Base-by-base conservation (phyloP, 2,329 filamentous ascomycete genomes). In the Aspergillus tubingensis region DNA sequence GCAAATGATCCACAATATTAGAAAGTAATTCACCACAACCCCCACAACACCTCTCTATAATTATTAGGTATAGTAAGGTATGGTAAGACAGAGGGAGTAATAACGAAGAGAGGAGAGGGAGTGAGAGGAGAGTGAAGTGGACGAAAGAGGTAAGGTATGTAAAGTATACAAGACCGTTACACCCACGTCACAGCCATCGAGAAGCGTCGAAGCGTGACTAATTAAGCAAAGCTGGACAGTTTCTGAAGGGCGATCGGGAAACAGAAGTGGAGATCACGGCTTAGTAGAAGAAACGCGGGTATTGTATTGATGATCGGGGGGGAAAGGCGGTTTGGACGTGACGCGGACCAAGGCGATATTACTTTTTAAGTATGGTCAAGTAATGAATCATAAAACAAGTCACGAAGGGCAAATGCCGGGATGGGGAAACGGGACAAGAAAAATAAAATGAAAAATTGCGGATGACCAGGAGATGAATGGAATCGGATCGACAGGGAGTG, bases 181-280 rank as follows among this genome's bases (percentile, higher is more conserved):
- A 61, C 63, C 54, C 60, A 54, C 57, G 60, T 62, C 64, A 62
- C 64, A 67, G 67, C 67, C 65, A 68, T 68, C 50, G 58, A 65
- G 47, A 32, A 41, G 55, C 36, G 56, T 49, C 17, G 50, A 50
- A 11, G 21, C 6, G 41, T n/a, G 52, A 54, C 38, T 21, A 30
- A 43, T 11, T 54, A 51, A 39, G 17, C 52, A 54, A 19, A 27
- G 32, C 38, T 30, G 23, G 51, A 44, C 50, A 55, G 44, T 51
- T 36, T 58, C 57, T 58, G 41, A 44, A 57, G 38, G 39, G 47
- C 36, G 38, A 55, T 58, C 50, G 49, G 55, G 23, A 58, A 41
- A 36, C 32, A 51, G 49, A 56, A 59, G 48, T 57, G 57, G 54
- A 60, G 60, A 54, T 57, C 25, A 36, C 27, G 53, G 49, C 39